Base-by-base conservation (phyloP, 176 grass and related monocot genomes). In the Aegilops tauschii region DNA sequence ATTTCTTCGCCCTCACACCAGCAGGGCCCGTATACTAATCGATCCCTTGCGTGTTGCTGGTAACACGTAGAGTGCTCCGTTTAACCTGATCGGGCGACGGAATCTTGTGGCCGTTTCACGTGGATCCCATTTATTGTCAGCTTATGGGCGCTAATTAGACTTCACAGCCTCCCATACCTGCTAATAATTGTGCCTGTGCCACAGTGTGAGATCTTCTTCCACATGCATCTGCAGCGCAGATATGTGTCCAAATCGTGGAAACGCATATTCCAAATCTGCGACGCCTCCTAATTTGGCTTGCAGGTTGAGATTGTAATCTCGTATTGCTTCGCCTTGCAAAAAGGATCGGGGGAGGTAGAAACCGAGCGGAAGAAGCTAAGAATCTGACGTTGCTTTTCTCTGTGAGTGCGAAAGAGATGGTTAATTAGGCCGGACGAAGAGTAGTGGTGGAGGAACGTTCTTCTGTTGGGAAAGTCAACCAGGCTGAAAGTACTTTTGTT, bases 401-500 rank as follows among this genome's bases (percentile, higher is more conserved):
- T 45, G 14, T 78, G n/a, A 52, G 74, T 37, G 69, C 27, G 37
- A 29, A 44, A 47, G 69, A 23, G 70, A 62, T n/a, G 81, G 29
- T 78, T 34, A 29, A 39, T 78, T 44, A 29, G 81, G 40, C 37
- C 31, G 39, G 28, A 35, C 17, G 36, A 73, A 25, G n/a, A 61
- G 5, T 45, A 12, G 1, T 59, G 56, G 56, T 4, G 72, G 16
- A 35, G 64, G 50, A 76, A 64, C 64, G 37, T 71, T 82, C 28
- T 52, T 37, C 25, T 28, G 73, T 9, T 90, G 40, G 40, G 9
- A 78, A 78, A 73, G 80, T 86, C 80, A 83, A 54, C 79, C 21
- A 4, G 37, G 63, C 4, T 44, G 70, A 73, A 47, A 73, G 44
- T 73, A 8, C 14, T 44, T 4, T 44, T 73, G 37, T 44, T 44